Conservation (phyloP, 768 basidiomycete genomes). For the Vararia minispora region DNA sequence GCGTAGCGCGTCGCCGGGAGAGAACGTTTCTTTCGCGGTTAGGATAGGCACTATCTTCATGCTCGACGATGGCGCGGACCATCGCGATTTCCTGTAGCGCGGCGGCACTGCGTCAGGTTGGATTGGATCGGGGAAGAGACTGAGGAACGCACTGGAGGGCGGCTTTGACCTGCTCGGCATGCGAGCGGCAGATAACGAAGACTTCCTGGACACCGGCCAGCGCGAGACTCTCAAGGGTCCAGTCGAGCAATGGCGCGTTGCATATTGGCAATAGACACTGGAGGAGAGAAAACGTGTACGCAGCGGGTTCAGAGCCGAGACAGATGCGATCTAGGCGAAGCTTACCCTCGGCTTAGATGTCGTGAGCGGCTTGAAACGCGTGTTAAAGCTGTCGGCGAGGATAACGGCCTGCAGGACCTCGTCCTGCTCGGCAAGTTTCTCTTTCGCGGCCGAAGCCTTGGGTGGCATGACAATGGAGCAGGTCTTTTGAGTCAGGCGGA, state of each 20-base stretch:
- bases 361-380: conserved; percentile 85
- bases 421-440: conserved; percentile 63
- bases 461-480: conserved; percentile 52
- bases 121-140: neutral
- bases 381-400: conserved; percentile 94
- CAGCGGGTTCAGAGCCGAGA: conserved; percentile 10
- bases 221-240: conserved; percentile 93
- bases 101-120: neutral
- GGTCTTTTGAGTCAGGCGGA: too few relatives aligned
- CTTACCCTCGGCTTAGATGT: conserved; percentile 76
- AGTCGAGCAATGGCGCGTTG: conserved; percentile 86
- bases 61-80: conserved; percentile 69
- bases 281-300: conserved; percentile 12
- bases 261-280: conserved; percentile 91
- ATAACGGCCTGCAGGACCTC: conserved; percentile 91
- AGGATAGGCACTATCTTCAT: conserved; percentile 80
- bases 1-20: conserved; percentile 86
- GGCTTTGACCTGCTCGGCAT: conserved; percentile 74
- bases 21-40: conserved; percentile 78
- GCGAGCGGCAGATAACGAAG: conserved; percentile 89
- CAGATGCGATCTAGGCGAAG: neutral
- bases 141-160: conserved; percentile 60
- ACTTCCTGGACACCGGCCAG: conserved; percentile 95
- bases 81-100: conserved; percentile 59
- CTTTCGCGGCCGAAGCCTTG: conserved; percentile 46